These are phyloP conservation scores for Lyophyllum decastes DNA, from an alignment of 768 basidiomycete genomes.

Conservation along the genomic window DNA sequence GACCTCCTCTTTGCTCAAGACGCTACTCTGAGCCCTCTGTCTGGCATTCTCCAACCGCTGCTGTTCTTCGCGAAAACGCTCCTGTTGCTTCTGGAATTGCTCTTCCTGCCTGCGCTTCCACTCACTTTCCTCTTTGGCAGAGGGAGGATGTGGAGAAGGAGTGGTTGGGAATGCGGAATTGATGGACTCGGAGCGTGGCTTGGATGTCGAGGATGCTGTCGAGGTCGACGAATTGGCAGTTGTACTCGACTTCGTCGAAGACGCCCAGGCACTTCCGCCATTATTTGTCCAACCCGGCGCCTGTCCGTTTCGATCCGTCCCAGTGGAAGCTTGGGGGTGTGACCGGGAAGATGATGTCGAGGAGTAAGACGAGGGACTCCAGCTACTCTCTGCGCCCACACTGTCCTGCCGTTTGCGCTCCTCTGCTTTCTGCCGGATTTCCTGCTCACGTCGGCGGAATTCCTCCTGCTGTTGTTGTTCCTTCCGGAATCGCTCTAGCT, in stretches of 20 bases:
- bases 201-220: conserved; percentile 26
- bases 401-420: conserved; percentile 50
- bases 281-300: conserved; percentile 18
- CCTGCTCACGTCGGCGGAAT: conserved; percentile 43
- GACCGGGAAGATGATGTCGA: conserved; percentile 11
- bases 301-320: conserved; percentile 25
- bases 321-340: conserved; percentile 7
- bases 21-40: conserved; percentile 46
- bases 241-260: conserved; percentile 27
- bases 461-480: conserved; percentile 40
- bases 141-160: conserved; percentile 18
- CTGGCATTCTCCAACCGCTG: conserved; percentile 60
- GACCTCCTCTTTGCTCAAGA: conserved; percentile 58
- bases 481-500: conserved; percentile 25
- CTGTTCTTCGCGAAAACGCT: conserved; percentile 69
- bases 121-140: conserved; percentile 45
- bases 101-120: conserved; percentile 68
- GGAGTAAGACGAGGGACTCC: conserved; percentile 25
- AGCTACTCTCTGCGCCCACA: conserved; percentile 33
- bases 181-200: conserved; percentile 31
- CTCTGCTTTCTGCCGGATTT: conserved; percentile 40
- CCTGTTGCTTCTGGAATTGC: conserved; percentile 63
- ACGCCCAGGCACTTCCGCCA: conserved; percentile 24
- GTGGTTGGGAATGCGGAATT: conserved; percentile 29
- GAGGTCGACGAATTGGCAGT: conserved; percentile 26